Evolutionary conservation across 305 asterid genomes (phyloP).

Genomic region (Fraxinus xanthoxyloides): DNA sequence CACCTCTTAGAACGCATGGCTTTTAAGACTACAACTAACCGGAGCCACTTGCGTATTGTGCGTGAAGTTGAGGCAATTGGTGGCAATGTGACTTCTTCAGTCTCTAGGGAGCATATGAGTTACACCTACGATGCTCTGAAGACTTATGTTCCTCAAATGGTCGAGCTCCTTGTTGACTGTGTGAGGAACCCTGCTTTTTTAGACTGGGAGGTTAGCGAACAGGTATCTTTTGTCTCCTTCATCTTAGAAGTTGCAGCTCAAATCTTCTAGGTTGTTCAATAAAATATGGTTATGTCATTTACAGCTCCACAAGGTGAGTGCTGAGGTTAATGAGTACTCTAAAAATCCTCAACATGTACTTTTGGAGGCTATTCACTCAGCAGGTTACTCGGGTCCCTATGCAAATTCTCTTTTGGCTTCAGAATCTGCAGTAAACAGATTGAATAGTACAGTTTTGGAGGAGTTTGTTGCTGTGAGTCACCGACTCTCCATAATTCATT

Average conservation of each 20-base stretch:
- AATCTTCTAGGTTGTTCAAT: conserved; percentile 9
- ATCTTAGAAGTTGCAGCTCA: conserved; percentile 8
- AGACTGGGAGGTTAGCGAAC: conserved; percentile 97
- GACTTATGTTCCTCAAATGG: conserved; percentile 86
- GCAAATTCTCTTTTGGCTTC: conserved; percentile 75
- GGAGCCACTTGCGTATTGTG: conserved; percentile 81
- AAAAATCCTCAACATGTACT: conserved; percentile 88
- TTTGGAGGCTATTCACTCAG: conserved; percentile 84
- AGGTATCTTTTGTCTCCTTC: conserved; percentile 43
- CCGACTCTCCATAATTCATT: conserved; percentile 1
- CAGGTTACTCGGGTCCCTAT: conserved; percentile 81
- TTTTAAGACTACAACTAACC: conserved; percentile 76
- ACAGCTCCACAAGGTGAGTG: conserved; percentile 71
- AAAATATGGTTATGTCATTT: conserved; percentile 18
- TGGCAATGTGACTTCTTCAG: conserved; percentile 73
- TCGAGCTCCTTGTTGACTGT: conserved; percentile 79
- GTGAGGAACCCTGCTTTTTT: conserved; percentile 89
- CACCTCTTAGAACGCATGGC: conserved; percentile 96
- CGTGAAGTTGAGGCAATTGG: conserved; percentile 98
- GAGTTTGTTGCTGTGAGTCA: conserved; percentile 77
- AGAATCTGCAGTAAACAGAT: conserved; percentile 55
- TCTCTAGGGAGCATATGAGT: conserved; percentile 84
- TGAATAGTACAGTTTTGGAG: conserved; percentile 71
- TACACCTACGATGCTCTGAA: conserved; percentile 83
- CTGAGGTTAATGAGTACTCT: conserved; percentile 66